Percentiles rank a stretch among this genome's conserved stretches.
phyloP scores from a whole-genome alignment of 2,329 filamentous ascomycete genomes.

The Hypoxylon sp. region DNA sequence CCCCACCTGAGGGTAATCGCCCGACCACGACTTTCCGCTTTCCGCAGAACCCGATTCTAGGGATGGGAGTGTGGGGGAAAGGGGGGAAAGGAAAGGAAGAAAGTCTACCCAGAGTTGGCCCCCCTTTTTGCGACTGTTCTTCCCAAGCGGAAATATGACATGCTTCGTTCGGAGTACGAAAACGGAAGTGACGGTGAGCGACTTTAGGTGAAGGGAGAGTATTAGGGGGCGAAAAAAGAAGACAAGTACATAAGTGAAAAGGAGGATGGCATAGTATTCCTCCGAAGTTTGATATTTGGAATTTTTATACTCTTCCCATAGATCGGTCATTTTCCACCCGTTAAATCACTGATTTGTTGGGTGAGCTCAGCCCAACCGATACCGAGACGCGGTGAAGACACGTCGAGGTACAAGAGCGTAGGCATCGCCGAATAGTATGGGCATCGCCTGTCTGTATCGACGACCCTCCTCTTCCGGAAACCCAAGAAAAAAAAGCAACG shows the following conservation, averaged over 20 bases:
- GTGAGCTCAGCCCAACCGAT: neutral
- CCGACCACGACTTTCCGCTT: constrained; percentile 31
- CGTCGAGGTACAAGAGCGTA: neutral
- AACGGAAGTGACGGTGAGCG: neutral
- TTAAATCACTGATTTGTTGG: neutral
- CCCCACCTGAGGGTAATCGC: constrained; percentile 27
- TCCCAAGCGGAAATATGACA: neutral
- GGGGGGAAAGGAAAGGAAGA: too few species aligned
- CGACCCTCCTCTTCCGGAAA: constrained; percentile 12
- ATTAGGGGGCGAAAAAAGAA: neutral
- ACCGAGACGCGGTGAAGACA: neutral
- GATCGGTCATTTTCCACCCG: neutral
- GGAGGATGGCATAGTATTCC: constrained; percentile 3
- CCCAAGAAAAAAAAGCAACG: neutral
- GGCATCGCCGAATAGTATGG: neutral
- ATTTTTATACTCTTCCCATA: too few species aligned
- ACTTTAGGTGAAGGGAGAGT: neutral
- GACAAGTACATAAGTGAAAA: constrained; percentile 3
- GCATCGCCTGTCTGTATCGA: neutral
- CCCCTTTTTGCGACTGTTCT: neutral
- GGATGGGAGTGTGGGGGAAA: constrained; percentile 14
- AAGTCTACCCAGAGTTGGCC: neutral
- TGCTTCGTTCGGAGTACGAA: neutral
- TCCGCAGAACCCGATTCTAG: constrained; percentile 19
- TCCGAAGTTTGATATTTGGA: constrained; percentile 11